Evolutionary conservation across 306 rosid species (phyloP), one percentile per base, ranked within the genome.

Genomic region (Fragaria ananassa): DNA sequence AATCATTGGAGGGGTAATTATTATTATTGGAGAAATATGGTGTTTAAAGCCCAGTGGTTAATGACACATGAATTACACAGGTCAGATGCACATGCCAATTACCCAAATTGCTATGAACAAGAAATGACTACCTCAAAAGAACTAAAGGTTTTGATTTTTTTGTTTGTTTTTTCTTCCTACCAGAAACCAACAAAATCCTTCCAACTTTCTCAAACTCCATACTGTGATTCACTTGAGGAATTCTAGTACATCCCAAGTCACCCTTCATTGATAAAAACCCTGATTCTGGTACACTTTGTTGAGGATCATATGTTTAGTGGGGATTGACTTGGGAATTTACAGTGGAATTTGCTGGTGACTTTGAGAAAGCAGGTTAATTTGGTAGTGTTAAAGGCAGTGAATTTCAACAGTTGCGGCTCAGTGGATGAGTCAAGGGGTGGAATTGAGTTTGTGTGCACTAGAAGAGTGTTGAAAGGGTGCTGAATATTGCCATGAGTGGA

Each of bases 351-450:
- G 67, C 41, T 29, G 1, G 4, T 63, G 68, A 60, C 39, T 25
- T 25, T 60, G 45, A 31, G 42, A 25, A 29, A 17, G 42, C 2
- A 62, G 42, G 68, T 14, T 8, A 18, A 18, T 65, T 3, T 9
- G 23, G 14, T 8, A 8, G 21, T 31, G 68, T 4, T 47, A 31
- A 27, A 29, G 44, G 45, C 2, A 14, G 19, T 34, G 47, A 31
- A 15, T 62, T 61, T 61, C 78, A 74, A 74, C 60, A 10, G 78
- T 29, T 61, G 70, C 78, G 61, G 70, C n/a, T n/a, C n/a, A 66
- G 70, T 45, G 70, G 60, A 60, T 0, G 70, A 23, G 25, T 57
- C 41, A 44, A 10, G 31, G 10, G 70, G 1, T 44, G 68, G 68
- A 37, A 4, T 65, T 44, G 60, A 45, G 58, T 44, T 74, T 2